Evolutionary conservation across 805 yeast genomes (phyloP).

Genomic region (Starmerella etchellsii): DNA sequence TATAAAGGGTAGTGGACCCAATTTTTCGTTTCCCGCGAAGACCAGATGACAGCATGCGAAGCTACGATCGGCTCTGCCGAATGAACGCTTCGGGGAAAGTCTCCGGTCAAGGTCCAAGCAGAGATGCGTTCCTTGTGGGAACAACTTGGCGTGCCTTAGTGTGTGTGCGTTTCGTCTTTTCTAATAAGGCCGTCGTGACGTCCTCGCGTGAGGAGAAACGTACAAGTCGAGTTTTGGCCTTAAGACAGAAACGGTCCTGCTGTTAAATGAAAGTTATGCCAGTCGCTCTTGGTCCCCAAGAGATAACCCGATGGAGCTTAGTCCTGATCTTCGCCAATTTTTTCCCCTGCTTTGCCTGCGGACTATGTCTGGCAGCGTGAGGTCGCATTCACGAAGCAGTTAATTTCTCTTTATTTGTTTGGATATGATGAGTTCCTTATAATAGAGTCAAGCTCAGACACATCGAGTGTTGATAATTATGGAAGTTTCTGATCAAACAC

Average conservation of each 20-base stretch:
- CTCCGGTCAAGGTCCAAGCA: constrained; percentile 25
- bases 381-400: constrained; percentile 24
- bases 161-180: constrained; percentile 8
- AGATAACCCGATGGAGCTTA: constrained; percentile 27
- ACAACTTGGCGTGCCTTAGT: constrained; percentile 3
- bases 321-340: constrained; percentile 18
- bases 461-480: constrained; percentile 17
- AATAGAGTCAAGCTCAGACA: constrained; percentile 28
- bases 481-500: constrained; percentile 15
- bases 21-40: constrained; percentile 13
- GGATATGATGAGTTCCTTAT: constrained; percentile 24
- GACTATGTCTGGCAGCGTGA: constrained; percentile 14
- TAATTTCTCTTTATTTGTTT: constrained; percentile 4
- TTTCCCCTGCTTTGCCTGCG: constrained; percentile 3
- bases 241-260: constrained; percentile 17
- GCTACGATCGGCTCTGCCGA: constrained; percentile 20
- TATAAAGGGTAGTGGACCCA: too few species aligned
- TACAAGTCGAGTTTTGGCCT: constrained; percentile 12
- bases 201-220: constrained; percentile 10
- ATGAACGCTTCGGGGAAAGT: constrained; percentile 27
- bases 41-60: constrained; percentile 22
- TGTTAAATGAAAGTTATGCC: constrained; percentile 25
- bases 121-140: constrained; percentile 19
- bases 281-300: constrained; percentile 7
- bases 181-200: constrained; percentile 3